phyloP scores from a whole-genome alignment of 345 rosid genomes.

The Zanthoxylum bungeanum region DNA sequence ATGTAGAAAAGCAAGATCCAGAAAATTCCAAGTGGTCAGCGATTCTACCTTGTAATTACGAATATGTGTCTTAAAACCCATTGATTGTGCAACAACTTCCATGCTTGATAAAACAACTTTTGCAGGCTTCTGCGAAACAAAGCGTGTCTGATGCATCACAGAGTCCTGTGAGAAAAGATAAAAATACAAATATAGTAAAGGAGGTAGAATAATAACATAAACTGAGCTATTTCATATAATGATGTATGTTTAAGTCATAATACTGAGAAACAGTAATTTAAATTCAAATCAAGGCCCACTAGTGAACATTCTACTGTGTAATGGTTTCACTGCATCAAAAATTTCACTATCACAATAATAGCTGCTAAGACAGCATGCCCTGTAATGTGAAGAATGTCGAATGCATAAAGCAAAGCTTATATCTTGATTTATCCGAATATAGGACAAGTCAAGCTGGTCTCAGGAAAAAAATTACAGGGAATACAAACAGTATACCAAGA shows the following conservation, averaged over 20 bases:
- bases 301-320: background rate
- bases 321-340: background rate
- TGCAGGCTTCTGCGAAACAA: conserved; percentile 83
- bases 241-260: conserved; percentile 3
- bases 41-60: conserved; percentile 82
- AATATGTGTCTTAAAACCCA: conserved; percentile 96
- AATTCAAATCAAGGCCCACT: background rate
- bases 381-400: background rate
- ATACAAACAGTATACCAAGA: background rate
- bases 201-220: background rate
- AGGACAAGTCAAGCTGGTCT: conserved; percentile 7
- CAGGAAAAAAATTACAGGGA: background rate
- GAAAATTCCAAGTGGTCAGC: background rate
- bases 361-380: background rate
- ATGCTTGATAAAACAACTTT: conserved; percentile 82
- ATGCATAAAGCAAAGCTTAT: background rate
- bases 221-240: background rate
- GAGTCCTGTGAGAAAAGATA: conserved; percentile 52
- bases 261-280: background rate
- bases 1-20: background rate
- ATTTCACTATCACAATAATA: background rate
- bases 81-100: conserved; percentile 98
- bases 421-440: background rate
- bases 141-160: conserved; percentile 76
- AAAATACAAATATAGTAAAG: background rate